A percentile compares a stretch with the other conserved stretches of the same genome.
Conservation (phyloP, 2,329 filamentous ascomycete genomes). For the Trichophyton schoenleinii region DNA sequence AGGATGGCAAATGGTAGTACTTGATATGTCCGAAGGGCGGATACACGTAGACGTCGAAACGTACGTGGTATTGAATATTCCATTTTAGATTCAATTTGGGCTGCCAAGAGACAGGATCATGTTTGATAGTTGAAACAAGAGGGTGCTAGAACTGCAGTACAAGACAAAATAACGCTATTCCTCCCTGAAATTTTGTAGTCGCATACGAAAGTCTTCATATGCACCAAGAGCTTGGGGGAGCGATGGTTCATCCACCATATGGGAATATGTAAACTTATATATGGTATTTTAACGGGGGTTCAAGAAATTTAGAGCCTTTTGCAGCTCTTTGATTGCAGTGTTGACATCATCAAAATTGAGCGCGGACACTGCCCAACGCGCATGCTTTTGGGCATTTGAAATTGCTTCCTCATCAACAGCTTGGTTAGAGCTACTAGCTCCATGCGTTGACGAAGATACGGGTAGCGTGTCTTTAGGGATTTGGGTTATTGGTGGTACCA, state of each 20-base stretch:
- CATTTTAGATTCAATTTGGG: neutral
- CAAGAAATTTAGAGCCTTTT: conserved; percentile 57
- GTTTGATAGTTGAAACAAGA: neutral
- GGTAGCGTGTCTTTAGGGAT: neutral
- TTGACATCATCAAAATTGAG: conserved; percentile 91
- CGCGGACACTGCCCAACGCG: conserved; percentile 91
- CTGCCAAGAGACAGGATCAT: neutral
- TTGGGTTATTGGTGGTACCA: conserved; percentile 4
- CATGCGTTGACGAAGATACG: conserved; percentile 12
- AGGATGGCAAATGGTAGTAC: neutral
- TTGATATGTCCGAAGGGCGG: neutral
- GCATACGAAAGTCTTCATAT: neutral
- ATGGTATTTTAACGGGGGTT: conserved; percentile 43
- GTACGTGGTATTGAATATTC: neutral
- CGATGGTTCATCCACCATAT: neutral
- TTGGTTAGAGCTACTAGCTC: conserved; percentile 16
- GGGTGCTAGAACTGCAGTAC: neutral
- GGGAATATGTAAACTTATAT: neutral
- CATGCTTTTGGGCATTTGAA: conserved; percentile 78
- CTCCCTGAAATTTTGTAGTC: neutral
- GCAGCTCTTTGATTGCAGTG: conserved; percentile 76
- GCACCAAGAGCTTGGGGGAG: neutral
- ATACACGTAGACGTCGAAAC: neutral
- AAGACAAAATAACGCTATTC: too few species aligned
- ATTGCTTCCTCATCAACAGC: conserved; percentile 58